These are phyloP conservation scores for Pinus tabuliformis DNA, from an alignment of 75 land plant species.

Conservation along the genomic window DNA sequence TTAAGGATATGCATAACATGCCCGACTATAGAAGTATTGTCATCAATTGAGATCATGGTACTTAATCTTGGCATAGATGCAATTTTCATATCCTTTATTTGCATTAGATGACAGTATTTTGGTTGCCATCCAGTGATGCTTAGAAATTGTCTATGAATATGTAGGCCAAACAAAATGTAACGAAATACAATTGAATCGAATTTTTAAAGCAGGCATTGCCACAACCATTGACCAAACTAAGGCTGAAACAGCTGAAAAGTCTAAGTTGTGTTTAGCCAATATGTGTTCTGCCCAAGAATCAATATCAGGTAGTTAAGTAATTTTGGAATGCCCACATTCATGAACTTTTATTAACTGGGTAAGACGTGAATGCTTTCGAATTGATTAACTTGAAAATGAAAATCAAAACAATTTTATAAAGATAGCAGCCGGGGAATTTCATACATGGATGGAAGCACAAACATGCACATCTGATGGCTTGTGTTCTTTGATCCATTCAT, in stretches of 20 bases:
- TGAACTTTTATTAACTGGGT: not conserved
- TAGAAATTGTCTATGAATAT: too few relatives aligned
- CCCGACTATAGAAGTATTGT: not conserved
- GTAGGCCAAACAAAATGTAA: not conserved
- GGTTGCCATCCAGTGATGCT: not conserved
- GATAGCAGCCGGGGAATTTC: not conserved
- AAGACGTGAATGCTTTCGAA: not conserved
- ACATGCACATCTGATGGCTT: not conserved
- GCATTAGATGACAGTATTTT: not conserved
- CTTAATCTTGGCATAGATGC: not conserved
- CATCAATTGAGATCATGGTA: not conserved
- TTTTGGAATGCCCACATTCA: not conserved
- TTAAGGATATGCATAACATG: not conserved
- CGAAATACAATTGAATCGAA: not conserved
- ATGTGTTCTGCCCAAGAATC: not conserved
- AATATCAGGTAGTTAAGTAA: not conserved
- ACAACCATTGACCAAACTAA: not conserved
- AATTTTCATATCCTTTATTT: not conserved
- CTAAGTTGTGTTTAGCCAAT: not conserved
- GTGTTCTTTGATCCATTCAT: not conserved
- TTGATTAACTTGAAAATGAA: not conserved
- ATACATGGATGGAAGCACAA: not conserved
- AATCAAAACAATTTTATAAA: not conserved
- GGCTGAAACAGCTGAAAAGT: not conserved
- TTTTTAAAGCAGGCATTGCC: not conserved